Evolutionary conservation across 1,139 yeast species (phyloP), one percentile per base, ranked within the genome.

Genomic region (Suhomyces terraborum): DNA sequence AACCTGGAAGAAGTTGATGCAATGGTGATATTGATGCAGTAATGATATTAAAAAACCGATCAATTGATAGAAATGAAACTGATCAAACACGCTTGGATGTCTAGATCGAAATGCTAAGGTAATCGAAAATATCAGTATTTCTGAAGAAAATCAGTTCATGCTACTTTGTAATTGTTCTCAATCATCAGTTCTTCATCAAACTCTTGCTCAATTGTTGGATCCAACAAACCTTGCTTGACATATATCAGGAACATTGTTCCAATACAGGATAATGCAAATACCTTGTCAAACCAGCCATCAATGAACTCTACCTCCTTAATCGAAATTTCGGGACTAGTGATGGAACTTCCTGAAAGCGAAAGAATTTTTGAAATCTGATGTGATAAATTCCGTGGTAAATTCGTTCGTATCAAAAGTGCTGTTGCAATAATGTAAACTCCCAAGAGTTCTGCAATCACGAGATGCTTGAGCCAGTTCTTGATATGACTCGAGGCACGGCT

Each of bases 401-500:
- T 86, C 20, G 93, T 79, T 43, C 95, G 75, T 40, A 89, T 74
- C 52, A 89, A 70, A 20, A 89, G 67, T 2, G 93, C 83, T 0
- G 96, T 87, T 0, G 96, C 84, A 23, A 89, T 72, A 2, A 85
- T 83, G 55, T 89, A 89, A 3, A 87, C 75, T 0, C 96, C 96
- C 14, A 84, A 66, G 9, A 88, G 66, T 61, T 88, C 86, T 8
- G 87, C 78, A 4, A 85, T 73, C 3, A 86, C 59, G 24, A 88
- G 62, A 49, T 69, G 72, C 42, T 66, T 66, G 36, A 71, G 50
- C 72, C 73, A 67, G 37, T 53, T 61, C 46, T 64, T 65, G 22
- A 62, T 55, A 8, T 38, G 39, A 17, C 53, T 45, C n/a, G 68
- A 54, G 7, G 58, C 52, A 7, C 53, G 49, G 23, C 55, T 47